These are phyloP conservation scores for Neurospora sp. DNA, from an alignment of 495 filamentous ascomycete genomes.

Conservation along the genomic window DNA sequence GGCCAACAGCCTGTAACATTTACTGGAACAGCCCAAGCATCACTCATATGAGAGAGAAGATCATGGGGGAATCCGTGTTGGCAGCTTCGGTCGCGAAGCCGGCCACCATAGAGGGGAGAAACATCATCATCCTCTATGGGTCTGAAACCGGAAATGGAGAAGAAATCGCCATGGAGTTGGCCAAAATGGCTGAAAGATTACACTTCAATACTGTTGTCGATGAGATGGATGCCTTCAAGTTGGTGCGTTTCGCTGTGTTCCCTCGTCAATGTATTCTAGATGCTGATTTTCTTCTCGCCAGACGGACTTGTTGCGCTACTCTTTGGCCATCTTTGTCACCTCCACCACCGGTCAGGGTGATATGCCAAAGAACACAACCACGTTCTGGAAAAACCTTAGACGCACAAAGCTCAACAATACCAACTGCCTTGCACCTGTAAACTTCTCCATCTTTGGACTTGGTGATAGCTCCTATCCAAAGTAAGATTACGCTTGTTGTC, in stretches of 20 bases:
- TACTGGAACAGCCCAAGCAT: background rate
- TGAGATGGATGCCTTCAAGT: conserved; percentile 63
- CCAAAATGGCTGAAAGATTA: conserved; percentile 56
- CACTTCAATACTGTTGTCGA: conserved; percentile 64
- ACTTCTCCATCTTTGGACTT: conserved; percentile 79
- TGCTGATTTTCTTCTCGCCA: conserved; percentile 9
- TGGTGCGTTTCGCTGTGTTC: conserved; percentile 44
- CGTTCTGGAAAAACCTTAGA: conserved; percentile 79
- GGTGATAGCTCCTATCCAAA: conserved; percentile 92
- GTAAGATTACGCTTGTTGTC: conserved; percentile 29
- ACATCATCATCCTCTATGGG: conserved; percentile 76
- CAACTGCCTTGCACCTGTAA: conserved; percentile 53
- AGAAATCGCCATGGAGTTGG: conserved; percentile 79
- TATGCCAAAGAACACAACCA: conserved; percentile 65
- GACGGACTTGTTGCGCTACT: conserved; percentile 38
- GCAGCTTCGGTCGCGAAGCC: conserved; percentile 1
- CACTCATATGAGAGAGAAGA: background rate
- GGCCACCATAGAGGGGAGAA: conserved; percentile 30
- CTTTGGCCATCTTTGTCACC: conserved; percentile 64
- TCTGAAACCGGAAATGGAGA: conserved; percentile 91
- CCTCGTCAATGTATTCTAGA: conserved; percentile 28
- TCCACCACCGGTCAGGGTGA: conserved; percentile 96
- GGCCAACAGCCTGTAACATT: background rate
- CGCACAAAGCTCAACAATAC: conserved; percentile 63
- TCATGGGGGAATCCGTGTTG: conserved; percentile 3